These are phyloP conservation scores for Penicillium fuscoglaucum DNA, from an alignment of 2,329 filamentous ascomycete genomes.

Conservation along the genomic window DNA sequence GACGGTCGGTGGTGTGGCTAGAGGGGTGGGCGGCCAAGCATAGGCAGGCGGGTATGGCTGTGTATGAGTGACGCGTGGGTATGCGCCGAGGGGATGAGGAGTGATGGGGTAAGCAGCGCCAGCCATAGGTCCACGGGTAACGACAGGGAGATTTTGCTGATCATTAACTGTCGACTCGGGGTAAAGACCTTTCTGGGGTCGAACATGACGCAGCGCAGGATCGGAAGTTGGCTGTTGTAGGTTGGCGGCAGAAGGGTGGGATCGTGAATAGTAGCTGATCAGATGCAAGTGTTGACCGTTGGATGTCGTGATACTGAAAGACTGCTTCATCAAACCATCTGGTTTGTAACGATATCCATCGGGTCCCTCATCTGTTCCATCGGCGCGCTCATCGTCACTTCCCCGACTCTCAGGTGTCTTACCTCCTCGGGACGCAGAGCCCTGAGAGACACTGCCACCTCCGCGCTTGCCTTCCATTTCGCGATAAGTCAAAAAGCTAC, in stretches of 20 bases:
- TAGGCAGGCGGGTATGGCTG: slow-evolving; percentile 45
- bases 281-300: slow-evolving; percentile 89
- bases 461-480: slow-evolving; percentile 99
- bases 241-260: slow-evolving; percentile 69
- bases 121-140: slow-evolving; percentile 72
- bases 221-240: slow-evolving; percentile 82
- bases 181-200: slow-evolving; percentile 92
- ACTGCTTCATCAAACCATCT: slow-evolving; percentile 98
- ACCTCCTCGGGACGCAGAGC: slow-evolving; percentile 58
- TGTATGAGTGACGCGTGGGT: slow-evolving; percentile 48
- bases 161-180: slow-evolving; percentile 93
- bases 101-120: slow-evolving; percentile 56
- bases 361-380: slow-evolving; percentile 67
- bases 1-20: slow-evolving; percentile 45
- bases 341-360: slow-evolving; percentile 94
- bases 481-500: slow-evolving; percentile 94
- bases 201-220: slow-evolving; percentile 73
- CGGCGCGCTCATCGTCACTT: slow-evolving; percentile 78
- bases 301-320: slow-evolving; percentile 96
- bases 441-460: slow-evolving; percentile 65
- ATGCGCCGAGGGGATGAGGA: slow-evolving; percentile 56
- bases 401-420: slow-evolving; percentile 82
- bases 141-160: slow-evolving; percentile 72
- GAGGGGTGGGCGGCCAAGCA: slow-evolving; percentile 47
- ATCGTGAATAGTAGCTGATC: slow-evolving; percentile 93